phyloP scores from a whole-genome alignment of 1,284 basidiomycete species.

The Meripilus lineatus region DNA sequence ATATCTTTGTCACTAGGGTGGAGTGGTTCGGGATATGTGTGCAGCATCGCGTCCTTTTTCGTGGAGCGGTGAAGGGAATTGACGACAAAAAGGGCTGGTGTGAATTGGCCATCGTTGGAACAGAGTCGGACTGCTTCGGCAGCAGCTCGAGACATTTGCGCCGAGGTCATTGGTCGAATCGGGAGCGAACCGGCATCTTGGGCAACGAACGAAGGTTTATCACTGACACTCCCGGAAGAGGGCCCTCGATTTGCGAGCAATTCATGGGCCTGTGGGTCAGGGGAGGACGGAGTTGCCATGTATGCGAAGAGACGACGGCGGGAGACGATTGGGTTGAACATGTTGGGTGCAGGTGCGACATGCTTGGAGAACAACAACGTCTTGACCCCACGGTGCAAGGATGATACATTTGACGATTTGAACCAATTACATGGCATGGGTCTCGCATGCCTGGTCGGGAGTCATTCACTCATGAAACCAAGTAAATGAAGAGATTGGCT shows the following conservation, averaged over 20 bases:
- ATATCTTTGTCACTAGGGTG: slow-evolving; percentile 10
- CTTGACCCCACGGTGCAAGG: not conserved
- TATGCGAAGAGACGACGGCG: not conserved
- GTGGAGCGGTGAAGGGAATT: slow-evolving; percentile 49
- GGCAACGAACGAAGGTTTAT: slow-evolving; percentile 3
- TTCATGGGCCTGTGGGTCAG: not conserved
- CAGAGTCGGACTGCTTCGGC: slow-evolving; percentile 49
- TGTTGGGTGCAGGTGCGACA: not conserved
- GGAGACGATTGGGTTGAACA: not conserved
- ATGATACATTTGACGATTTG: slow-evolving; percentile 1
- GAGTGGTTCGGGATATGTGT: not conserved
- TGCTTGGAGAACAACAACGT: not conserved
- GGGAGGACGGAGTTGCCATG: not conserved
- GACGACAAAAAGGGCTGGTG: slow-evolving; percentile 51
- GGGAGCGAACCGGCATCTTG: not conserved
- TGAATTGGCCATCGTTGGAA: slow-evolving; percentile 36
- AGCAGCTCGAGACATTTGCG: slow-evolving; percentile 48
- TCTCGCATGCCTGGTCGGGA: slow-evolving; percentile 50
- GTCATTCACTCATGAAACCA: too few relatives aligned
- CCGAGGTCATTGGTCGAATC: slow-evolving; percentile 24
- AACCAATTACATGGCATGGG: slow-evolving; percentile 55
- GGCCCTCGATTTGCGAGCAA: not conserved
- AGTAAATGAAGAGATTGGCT: too few relatives aligned
- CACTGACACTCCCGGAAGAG: not conserved
- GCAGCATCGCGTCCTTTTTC: not conserved